Percentiles rank a stretch among this genome's conserved stretches.
phyloP scores from a whole-genome alignment of 345 rosid species.

The Ceriops tagal region DNA sequence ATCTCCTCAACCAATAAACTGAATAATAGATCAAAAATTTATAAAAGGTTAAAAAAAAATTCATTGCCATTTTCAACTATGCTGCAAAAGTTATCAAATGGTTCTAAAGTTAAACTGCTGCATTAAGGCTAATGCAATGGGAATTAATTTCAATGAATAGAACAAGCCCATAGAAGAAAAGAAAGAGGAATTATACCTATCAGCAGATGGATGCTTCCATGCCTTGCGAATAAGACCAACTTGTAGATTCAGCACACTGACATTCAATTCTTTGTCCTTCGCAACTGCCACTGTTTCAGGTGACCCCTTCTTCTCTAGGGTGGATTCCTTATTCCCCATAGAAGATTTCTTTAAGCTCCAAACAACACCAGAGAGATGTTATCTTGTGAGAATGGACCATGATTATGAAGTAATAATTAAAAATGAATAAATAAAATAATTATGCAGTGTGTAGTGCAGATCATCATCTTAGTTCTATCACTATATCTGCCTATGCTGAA shows the following conservation, averaged over 20 bases:
- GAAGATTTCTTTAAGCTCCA: conserved; percentile 45
- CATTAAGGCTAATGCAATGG: neutral
- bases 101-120: conserved; percentile 2
- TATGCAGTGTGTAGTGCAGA: neutral
- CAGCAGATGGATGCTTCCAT: conserved; percentile 98
- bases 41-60: neutral
- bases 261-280: conserved; percentile 74
- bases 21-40: conserved; percentile 24
- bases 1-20: conserved; percentile 98
- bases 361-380: neutral
- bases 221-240: conserved; percentile 90
- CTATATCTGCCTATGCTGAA: neutral
- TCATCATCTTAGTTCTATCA: neutral
- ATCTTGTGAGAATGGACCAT: conserved; percentile 3
- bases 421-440: neutral
- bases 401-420: conserved; percentile 1
- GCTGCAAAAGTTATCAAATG: neutral
- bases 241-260: conserved; percentile 77
- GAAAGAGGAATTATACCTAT: conserved; percentile 54
- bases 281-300: conserved; percentile 51
- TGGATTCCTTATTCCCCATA: conserved; percentile 45
- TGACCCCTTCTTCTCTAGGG: conserved; percentile 60
- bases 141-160: neutral
- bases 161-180: neutral
- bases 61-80: conserved; percentile 8